Percentiles rank a stretch among this genome's conserved stretches.
These are phyloP conservation scores for Tillandsia fasciculata DNA, from an alignment of 176 grass and related monocot species.

Conservation along the genomic window DNA sequence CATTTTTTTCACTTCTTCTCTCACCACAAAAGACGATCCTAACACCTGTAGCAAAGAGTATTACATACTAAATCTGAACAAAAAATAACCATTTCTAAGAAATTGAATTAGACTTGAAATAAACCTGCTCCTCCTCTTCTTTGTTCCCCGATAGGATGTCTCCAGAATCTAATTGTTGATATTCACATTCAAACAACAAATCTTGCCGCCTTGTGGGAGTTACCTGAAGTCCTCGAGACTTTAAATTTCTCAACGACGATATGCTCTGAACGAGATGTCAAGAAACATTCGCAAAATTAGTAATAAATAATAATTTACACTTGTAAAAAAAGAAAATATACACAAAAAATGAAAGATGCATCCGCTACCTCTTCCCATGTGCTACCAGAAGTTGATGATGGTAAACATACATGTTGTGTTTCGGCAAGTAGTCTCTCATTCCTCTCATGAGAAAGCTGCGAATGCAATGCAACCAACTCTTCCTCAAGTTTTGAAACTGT, in stretches of 20 bases:
- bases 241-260: constrained; percentile 75
- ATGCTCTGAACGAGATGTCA: constrained; percentile 56
- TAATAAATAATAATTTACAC: constrained; percentile 11
- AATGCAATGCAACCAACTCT: constrained; percentile 73
- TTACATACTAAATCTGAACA: constrained; percentile 3
- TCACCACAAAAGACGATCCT: constrained; percentile 19
- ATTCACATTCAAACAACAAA: constrained; percentile 27
- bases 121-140: constrained; percentile 33
- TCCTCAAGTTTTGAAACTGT: constrained; percentile 74
- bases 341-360: not conserved
- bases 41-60: constrained; percentile 36
- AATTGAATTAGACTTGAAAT: constrained; percentile 16
- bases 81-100: constrained; percentile 3
- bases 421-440: constrained; percentile 68
- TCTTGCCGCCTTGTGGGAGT: constrained; percentile 48
- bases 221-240: constrained; percentile 56
- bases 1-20: constrained; percentile 27
- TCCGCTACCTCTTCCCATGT: constrained; percentile 81
- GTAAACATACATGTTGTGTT: constrained; percentile 40
- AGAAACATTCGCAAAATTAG: constrained; percentile 22
- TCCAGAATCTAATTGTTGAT: constrained; percentile 31
- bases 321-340: not conserved
- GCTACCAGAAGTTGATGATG: constrained; percentile 50
- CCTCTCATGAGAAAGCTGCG: constrained; percentile 75
- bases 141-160: constrained; percentile 48